Evolutionary conservation across 352 stramenopile genomes (phyloP).

Genomic region (Phytophthora meadii): DNA sequence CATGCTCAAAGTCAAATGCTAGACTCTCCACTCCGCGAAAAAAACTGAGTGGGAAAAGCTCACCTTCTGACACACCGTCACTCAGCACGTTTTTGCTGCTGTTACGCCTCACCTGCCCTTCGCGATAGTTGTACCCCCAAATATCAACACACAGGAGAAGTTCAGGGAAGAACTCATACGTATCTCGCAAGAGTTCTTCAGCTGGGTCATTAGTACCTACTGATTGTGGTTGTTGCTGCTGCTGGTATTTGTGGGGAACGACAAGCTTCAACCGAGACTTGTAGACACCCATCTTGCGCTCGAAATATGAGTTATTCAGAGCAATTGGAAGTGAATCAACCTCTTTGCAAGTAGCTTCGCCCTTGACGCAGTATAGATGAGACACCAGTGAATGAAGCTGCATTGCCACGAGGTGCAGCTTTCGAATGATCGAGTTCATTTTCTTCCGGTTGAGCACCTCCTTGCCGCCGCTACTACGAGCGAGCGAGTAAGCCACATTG

Average conservation of each 20-base stretch:
- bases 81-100: constrained; percentile 14
- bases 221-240: constrained; percentile 41
- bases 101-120: constrained; percentile 38
- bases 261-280: constrained; percentile 74
- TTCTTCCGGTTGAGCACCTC: constrained; percentile 81
- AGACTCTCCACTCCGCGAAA: constrained; percentile 49
- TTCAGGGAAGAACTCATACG: constrained; percentile 76
- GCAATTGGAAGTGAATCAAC: constrained; percentile 62
- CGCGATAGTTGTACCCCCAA: constrained; percentile 62
- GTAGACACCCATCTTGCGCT: constrained; percentile 80
- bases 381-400: constrained; percentile 77
- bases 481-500: constrained; percentile 75
- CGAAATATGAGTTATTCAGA: constrained; percentile 77
- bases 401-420: constrained; percentile 79
- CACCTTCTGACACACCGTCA: constrained; percentile 2
- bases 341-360: constrained; percentile 54
- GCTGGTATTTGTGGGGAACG: constrained; percentile 53
- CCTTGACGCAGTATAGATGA: constrained; percentile 74
- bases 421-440: constrained; percentile 84
- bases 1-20: constrained; percentile 73
- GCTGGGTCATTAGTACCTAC: constrained; percentile 21
- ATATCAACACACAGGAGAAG: constrained; percentile 72
- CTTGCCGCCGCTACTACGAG: constrained; percentile 57
- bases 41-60: constrained; percentile 50
- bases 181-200: constrained; percentile 67